phyloP scores from a whole-genome alignment of 805 yeast genomes.

The Candida arabinofermentans region DNA sequence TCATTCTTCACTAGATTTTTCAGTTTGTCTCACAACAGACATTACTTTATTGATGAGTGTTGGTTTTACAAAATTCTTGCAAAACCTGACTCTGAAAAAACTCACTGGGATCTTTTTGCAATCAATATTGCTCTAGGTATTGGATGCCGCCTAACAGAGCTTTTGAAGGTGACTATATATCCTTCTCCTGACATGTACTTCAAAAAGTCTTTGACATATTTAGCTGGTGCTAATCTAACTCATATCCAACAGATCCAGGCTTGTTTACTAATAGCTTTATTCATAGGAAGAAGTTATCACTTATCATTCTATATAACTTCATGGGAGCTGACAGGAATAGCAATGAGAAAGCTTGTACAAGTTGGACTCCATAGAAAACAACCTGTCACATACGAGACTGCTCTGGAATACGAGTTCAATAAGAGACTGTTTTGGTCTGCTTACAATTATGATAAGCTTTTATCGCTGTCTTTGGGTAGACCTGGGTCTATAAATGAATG shows the following conservation, averaged over 20 bases:
- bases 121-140: constrained; percentile 15
- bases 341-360: constrained; percentile 19
- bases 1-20: constrained; percentile 12
- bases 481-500: constrained; percentile 21
- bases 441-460: constrained; percentile 16
- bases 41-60: constrained; percentile 14
- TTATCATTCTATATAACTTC: constrained; percentile 15
- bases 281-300: constrained; percentile 19
- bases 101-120: constrained; percentile 17
- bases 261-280: constrained; percentile 16
- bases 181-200: constrained; percentile 19
- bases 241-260: constrained; percentile 21
- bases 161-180: constrained; percentile 15
- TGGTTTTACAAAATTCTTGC: constrained; percentile 6
- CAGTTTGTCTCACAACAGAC: constrained; percentile 17
- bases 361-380: constrained; percentile 19
- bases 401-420: constrained; percentile 17
- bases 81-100: constrained; percentile 6
- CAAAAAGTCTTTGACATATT: constrained; percentile 13
- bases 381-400: constrained; percentile 10
- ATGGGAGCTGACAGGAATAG: constrained; percentile 22
- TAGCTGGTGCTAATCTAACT: constrained; percentile 8
- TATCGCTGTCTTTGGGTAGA: constrained; percentile 20
- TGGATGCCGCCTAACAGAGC: constrained; percentile 18
- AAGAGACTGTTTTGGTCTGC: constrained; percentile 23